These are phyloP conservation scores for Dothiorella sarmentorum DNA, from an alignment of 2,329 filamentous ascomycete species.

Conservation along the genomic window DNA sequence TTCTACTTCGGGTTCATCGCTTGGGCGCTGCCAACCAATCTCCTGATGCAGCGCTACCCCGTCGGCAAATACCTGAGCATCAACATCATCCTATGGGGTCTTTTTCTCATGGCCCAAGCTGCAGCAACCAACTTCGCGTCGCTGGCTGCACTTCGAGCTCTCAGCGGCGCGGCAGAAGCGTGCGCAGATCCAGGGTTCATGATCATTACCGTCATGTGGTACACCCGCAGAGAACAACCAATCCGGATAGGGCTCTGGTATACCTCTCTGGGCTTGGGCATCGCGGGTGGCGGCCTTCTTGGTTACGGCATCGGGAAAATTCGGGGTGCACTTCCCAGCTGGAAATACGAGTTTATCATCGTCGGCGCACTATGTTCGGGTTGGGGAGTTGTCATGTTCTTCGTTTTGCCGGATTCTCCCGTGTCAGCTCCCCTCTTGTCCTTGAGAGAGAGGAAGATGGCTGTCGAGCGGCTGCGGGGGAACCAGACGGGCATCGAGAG, in stretches of 20 bases:
- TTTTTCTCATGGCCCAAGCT: conserved; percentile 58
- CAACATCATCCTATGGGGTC: conserved; percentile 52
- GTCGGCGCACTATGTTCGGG: neutral
- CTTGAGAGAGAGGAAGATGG: conserved; percentile 21
- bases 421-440: conserved; percentile 58
- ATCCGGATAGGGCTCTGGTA: conserved; percentile 54
- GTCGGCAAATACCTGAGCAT: conserved; percentile 46
- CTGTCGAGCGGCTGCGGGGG: conserved; percentile 41
- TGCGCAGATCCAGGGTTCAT: conserved; percentile 45
- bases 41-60: conserved; percentile 38
- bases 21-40: neutral
- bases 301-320: conserved; percentile 60
- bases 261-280: conserved; percentile 55
- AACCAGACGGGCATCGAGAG: conserved; percentile 53
- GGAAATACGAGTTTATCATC: conserved; percentile 21
- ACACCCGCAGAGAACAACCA: conserved; percentile 56
- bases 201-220: conserved; percentile 60
- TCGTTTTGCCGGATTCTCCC: conserved; percentile 64
- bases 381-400: neutral
- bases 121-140: conserved; percentile 58
- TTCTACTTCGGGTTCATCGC: conserved; percentile 12
- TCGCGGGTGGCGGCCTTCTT: conserved; percentile 53
- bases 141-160: conserved; percentile 58
- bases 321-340: conserved; percentile 40
- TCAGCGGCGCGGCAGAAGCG: conserved; percentile 68